phyloP scores from a whole-genome alignment of 2,329 filamentous ascomycete genomes.

The Claviceps sp. region DNA sequence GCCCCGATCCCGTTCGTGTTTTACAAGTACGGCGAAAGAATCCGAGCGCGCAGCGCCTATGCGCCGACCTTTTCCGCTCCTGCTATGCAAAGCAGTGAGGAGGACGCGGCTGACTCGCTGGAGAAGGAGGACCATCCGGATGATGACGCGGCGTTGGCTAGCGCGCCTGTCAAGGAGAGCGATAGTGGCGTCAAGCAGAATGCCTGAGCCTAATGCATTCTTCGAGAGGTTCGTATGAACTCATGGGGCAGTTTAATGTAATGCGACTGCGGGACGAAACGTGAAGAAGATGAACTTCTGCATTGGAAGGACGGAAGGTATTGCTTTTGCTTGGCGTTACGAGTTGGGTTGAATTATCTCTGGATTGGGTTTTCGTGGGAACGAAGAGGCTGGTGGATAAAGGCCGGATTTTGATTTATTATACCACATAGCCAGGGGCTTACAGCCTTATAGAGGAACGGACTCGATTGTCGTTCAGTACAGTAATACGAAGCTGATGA shows the following conservation, averaged over 20 bases:
- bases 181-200: conserved; percentile 12
- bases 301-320: neutral
- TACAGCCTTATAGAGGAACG: too few relatives aligned
- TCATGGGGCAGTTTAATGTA: too few relatives aligned
- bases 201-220: conserved; percentile 3
- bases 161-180: conserved; percentile 18
- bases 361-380: neutral
- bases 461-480: too few relatives aligned
- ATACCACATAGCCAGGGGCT: neutral
- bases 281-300: neutral
- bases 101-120: conserved; percentile 7
- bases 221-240: too few relatives aligned
- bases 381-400: neutral
- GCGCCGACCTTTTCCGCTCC: conserved; percentile 31
- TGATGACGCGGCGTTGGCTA: conserved; percentile 21
- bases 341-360: neutral
- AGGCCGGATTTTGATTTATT: neutral
- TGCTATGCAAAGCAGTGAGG: conserved; percentile 10
- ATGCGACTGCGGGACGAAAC: too few relatives aligned
- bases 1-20: conserved; percentile 52
- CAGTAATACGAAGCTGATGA: too few relatives aligned
- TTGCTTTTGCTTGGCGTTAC: neutral
- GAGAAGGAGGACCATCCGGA: conserved; percentile 21
- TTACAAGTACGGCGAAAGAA: conserved; percentile 43
- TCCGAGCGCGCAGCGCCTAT: conserved; percentile 41